Evolutionary conservation across 225 moss, liverwort and hornwort species (phyloP).

Genomic region (Physcomitrium patens): DNA sequence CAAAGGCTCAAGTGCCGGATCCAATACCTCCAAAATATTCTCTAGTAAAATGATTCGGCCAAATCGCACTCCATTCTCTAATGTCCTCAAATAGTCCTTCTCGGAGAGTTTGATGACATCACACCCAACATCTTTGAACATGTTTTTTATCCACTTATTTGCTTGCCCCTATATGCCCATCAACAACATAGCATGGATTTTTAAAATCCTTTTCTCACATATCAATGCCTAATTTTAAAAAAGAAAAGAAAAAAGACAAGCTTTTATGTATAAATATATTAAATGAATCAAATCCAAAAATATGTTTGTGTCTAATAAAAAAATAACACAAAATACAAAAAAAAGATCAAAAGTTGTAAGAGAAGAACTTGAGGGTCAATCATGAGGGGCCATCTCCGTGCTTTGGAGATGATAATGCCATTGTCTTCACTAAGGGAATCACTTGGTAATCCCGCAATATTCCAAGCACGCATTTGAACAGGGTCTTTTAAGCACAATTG

Average conservation of each 20-base stretch:
- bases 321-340: no score
- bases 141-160: constrained; percentile 93
- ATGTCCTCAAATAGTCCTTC: constrained; percentile 80
- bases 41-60: constrained; percentile 75
- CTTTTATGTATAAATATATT: no score
- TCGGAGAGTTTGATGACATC: constrained; percentile 89
- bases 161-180: constrained; percentile 72
- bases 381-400: constrained; percentile 91
- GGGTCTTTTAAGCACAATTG: constrained; percentile 79
- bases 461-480: constrained; percentile 84
- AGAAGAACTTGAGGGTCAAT: constrained; percentile 82
- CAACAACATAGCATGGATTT: no score
- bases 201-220: no score
- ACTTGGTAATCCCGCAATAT: constrained; percentile 90
- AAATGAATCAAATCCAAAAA: no score
- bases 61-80: constrained; percentile 87
- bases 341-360: no score
- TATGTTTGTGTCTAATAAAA: no score
- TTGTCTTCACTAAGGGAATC: constrained; percentile 94
- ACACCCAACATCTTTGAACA: constrained; percentile 85
- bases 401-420: constrained; percentile 85
- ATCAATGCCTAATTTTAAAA: no score
- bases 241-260: no score
- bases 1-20: constrained; percentile 86
- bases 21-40: constrained; percentile 78